Conservation (phyloP, 2,329 filamentous ascomycete genomes). For the Neofusicoccum kwambonambiense region DNA sequence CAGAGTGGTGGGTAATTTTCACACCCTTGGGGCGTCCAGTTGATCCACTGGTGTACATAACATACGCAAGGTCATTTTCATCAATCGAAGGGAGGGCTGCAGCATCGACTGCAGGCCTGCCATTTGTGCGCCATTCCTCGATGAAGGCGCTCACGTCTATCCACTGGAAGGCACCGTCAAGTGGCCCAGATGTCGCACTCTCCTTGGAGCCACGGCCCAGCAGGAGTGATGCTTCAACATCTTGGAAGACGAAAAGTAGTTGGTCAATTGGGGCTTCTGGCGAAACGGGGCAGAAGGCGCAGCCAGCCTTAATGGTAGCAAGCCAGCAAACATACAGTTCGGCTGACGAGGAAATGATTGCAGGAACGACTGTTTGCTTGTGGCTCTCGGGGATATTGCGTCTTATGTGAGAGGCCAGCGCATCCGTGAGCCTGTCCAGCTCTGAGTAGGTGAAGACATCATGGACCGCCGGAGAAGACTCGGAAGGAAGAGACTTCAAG, state of each 20-base stretch:
- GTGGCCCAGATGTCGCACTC: constrained; percentile 29
- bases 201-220: not conserved
- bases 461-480: not conserved
- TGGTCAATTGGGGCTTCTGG: constrained; percentile 64
- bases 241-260: constrained; percentile 34
- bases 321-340: constrained; percentile 72
- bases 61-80: constrained; percentile 16
- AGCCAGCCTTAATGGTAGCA: constrained; percentile 70
- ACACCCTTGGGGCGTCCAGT: constrained; percentile 18
- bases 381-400: not conserved
- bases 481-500: not conserved
- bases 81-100: not conserved
- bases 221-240: constrained; percentile 10
- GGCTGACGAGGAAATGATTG: constrained; percentile 45
- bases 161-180: constrained; percentile 21
- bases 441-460: constrained; percentile 9
- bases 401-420: not conserved
- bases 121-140: not conserved
- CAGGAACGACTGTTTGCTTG: constrained; percentile 4
- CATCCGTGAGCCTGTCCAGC: constrained; percentile 16
- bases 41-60: constrained; percentile 18
- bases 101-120: constrained; percentile 26
- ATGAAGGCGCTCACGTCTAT: constrained; percentile 9
- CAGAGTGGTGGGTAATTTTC: constrained; percentile 14
- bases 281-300: constrained; percentile 76